Evolutionary conservation across 495 filamentous ascomycete species (phyloP).

Genomic region (Haplographium delicatum): DNA sequence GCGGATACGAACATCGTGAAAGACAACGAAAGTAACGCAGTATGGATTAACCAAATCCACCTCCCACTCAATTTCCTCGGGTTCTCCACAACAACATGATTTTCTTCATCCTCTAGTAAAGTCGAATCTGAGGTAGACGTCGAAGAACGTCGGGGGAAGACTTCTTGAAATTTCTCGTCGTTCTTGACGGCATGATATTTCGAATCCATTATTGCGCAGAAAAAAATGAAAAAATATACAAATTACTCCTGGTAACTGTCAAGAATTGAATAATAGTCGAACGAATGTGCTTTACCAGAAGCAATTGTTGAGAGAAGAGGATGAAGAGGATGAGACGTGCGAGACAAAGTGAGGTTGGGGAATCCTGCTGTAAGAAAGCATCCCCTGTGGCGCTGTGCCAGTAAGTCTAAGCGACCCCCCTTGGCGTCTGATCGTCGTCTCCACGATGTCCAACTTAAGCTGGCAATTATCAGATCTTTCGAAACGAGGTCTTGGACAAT

Average conservation of each 20-base stretch:
- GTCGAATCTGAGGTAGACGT: slow-evolving; percentile 15
- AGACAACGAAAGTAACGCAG: slow-evolving; percentile 36
- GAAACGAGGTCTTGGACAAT: slow-evolving; percentile 7
- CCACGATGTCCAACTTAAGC: not conserved
- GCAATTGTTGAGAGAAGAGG: slow-evolving; percentile 21
- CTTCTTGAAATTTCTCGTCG: slow-evolving; percentile 20
- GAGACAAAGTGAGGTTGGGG: slow-evolving; percentile 2
- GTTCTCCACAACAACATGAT: slow-evolving; percentile 5
- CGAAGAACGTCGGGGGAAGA: slow-evolving; percentile 10
- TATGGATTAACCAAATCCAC: slow-evolving; percentile 42
- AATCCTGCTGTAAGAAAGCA: not conserved
- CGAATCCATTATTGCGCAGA: slow-evolving; percentile 24
- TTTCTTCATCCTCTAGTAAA: slow-evolving; percentile 34
- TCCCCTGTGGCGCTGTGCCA: not conserved
- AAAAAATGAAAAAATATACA: slow-evolving; percentile 17
- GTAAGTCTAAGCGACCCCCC: slow-evolving; percentile 10
- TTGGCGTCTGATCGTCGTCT: slow-evolving; percentile 14
- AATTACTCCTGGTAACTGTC: slow-evolving; percentile 37
- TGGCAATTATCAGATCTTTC: slow-evolving; percentile 3
- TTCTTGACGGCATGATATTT: slow-evolving; percentile 21
- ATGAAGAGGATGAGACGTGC: slow-evolving; percentile 5
- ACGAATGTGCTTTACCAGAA: slow-evolving; percentile 25
- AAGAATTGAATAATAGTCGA: slow-evolving; percentile 26
- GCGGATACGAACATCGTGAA: slow-evolving; percentile 37
- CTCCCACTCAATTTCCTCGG: slow-evolving; percentile 13